These are phyloP conservation scores for Tagetes erecta DNA, from an alignment of 129 eudicot genomes.

Conservation along the genomic window DNA sequence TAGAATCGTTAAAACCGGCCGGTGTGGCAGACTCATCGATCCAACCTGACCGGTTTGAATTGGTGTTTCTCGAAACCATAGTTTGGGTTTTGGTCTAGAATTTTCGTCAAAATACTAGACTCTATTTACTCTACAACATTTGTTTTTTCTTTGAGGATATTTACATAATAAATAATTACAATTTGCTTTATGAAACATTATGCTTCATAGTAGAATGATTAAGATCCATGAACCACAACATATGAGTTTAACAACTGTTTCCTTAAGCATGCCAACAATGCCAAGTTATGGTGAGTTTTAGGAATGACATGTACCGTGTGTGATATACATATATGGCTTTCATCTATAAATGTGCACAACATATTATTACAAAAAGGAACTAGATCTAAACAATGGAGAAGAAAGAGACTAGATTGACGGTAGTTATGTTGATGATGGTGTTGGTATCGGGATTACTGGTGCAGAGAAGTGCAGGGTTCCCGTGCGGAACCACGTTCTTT, in stretches of 20 bases:
- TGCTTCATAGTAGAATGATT: background rate
- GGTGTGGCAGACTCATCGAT: background rate
- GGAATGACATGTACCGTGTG: slow-evolving; percentile 41
- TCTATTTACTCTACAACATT: background rate
- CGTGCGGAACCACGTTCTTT: slow-evolving; percentile 84
- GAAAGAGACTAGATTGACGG: slow-evolving; percentile 17
- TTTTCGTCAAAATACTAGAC: background rate
- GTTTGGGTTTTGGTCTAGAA: background rate
- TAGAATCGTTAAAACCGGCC: background rate
- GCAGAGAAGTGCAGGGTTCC: slow-evolving; percentile 44
- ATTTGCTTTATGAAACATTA: background rate
- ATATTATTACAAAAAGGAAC: background rate
- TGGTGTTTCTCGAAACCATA: background rate
- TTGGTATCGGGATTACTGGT: slow-evolving; percentile 39
- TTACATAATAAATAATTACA: background rate
- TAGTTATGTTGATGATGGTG: slow-evolving; percentile 40
- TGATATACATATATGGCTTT: slow-evolving; percentile 35
- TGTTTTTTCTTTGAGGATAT: background rate
- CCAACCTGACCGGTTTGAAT: background rate
- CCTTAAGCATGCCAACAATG: slow-evolving; percentile 21
- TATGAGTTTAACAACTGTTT: slow-evolving; percentile 45
- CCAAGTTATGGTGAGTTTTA: slow-evolving; percentile 26
- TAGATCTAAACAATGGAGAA: slow-evolving; percentile 38
- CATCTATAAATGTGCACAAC: slow-evolving; percentile 22
- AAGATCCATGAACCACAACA: slow-evolving; percentile 12